Conservation (phyloP, 176 grass and related monocot genomes). For the Luzula sylvatica region DNA sequence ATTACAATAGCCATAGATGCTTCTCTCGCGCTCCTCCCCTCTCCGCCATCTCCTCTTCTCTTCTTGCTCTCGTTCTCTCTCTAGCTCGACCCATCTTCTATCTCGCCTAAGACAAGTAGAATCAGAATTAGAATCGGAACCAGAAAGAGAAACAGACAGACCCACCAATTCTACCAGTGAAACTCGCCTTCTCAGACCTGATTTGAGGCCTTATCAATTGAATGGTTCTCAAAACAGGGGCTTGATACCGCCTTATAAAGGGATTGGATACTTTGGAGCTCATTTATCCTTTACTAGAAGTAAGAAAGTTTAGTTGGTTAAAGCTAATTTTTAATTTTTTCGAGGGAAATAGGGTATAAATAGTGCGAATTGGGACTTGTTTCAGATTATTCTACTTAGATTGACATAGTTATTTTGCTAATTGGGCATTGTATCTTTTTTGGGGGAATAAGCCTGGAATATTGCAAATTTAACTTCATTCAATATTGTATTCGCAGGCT, state of each 20-base stretch:
- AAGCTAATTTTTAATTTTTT: not conserved
- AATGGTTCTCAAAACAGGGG: not conserved
- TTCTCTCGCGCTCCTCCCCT: slow-evolving; percentile 12
- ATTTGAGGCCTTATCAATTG: not conserved
- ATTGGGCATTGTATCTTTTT: too few species aligned
- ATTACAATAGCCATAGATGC: slow-evolving; percentile 8
- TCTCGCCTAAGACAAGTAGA: slow-evolving; percentile 7
- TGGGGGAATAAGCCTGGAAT: not conserved
- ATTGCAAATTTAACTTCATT: slow-evolving; percentile 3
- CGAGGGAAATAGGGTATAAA: not conserved
- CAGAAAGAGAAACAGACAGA: slow-evolving; percentile 3
- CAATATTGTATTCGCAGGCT: slow-evolving; percentile 42
- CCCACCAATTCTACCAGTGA: not conserved
- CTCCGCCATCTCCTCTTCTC: slow-evolving; percentile 21
- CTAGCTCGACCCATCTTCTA: slow-evolving; percentile 6
- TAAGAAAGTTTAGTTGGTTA: slow-evolving; percentile 6
- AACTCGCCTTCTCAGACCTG: slow-evolving; percentile 2
- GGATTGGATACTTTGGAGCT: slow-evolving; percentile 8
- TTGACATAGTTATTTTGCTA: too few species aligned
- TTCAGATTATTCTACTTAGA: not conserved
- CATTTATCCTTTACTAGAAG: slow-evolving; percentile 24
- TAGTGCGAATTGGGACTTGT: not conserved
- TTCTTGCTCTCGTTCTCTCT: slow-evolving; percentile 6
- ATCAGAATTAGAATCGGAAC: not conserved
- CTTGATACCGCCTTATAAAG: slow-evolving; percentile 13